These are phyloP conservation scores for Pythium angustatum DNA, from an alignment of 352 stramenopile genomes.

Conservation along the genomic window DNA sequence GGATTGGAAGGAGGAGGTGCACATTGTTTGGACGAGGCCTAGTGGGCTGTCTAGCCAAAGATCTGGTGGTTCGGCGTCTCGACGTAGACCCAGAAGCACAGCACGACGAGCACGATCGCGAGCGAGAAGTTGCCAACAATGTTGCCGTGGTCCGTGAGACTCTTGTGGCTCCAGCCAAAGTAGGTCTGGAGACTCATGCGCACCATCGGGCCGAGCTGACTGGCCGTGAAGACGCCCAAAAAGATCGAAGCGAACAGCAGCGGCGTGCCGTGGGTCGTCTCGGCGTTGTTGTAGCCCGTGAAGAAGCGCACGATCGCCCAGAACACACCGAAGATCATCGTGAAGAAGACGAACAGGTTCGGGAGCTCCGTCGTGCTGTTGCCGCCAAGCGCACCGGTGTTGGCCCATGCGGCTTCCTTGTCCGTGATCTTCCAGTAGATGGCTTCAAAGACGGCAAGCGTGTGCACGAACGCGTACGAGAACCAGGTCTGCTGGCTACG, in stretches of 20 bases:
- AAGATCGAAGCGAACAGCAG: constrained; percentile 73
- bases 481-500: constrained; percentile 85
- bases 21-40: not conserved
- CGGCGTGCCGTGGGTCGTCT: constrained; percentile 72
- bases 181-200: constrained; percentile 89
- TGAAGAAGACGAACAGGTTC: constrained; percentile 80
- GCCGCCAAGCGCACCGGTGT: constrained; percentile 69
- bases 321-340: constrained; percentile 57
- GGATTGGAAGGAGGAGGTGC: not conserved
- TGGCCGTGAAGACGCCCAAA: constrained; percentile 78
- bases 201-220: constrained; percentile 76
- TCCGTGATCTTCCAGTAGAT: constrained; percentile 85
- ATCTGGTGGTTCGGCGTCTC: constrained; percentile 57
- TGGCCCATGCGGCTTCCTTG: constrained; percentile 78
- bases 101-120: constrained; percentile 74
- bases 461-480: constrained; percentile 81
- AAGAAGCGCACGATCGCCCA: constrained; percentile 82
- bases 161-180: constrained; percentile 88
- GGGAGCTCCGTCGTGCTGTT: constrained; percentile 50
- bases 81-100: constrained; percentile 80
- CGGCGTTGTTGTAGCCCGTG: constrained; percentile 69
- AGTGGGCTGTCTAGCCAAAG: constrained; percentile 31
- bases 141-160: constrained; percentile 82
- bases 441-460: constrained; percentile 66
- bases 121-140: constrained; percentile 74